phyloP scores from a whole-genome alignment of 2,329 filamentous ascomycete species.

The Emmonsiellopsis sp. region DNA sequence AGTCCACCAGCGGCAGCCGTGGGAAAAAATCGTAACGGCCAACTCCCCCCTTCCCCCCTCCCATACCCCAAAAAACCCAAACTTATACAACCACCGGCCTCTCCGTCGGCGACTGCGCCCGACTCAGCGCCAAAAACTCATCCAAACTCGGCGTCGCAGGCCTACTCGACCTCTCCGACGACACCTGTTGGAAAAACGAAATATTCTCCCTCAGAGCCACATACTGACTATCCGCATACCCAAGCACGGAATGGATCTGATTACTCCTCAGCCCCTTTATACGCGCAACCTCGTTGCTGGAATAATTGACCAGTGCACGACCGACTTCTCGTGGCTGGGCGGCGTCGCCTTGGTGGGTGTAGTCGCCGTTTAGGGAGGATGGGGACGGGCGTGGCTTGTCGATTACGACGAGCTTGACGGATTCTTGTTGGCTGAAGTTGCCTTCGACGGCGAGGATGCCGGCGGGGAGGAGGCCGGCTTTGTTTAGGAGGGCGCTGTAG shows the following conservation, averaged over 20 bases:
- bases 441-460: conserved; percentile 88
- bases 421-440: conserved; percentile 83
- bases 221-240: conserved; percentile 92
- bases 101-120: conserved; percentile 1
- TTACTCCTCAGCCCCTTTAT: conserved; percentile 79
- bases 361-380: conserved; percentile 31
- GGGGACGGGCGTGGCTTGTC: conserved; percentile 45
- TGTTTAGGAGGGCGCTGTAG: conserved; percentile 66
- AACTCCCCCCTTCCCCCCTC: background rate
- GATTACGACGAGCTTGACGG: conserved; percentile 76
- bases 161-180: conserved; percentile 11
- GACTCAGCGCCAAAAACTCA: conserved; percentile 14
- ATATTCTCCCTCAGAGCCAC: conserved; percentile 83
- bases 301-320: conserved; percentile 85
- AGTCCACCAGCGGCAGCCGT: background rate
- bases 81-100: background rate
- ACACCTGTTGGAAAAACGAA: conserved; percentile 51
- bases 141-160: conserved; percentile 18
- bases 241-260: conserved; percentile 70
- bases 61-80: background rate
- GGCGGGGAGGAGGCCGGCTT: conserved; percentile 79
- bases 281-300: conserved; percentile 68
- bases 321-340: conserved; percentile 70
- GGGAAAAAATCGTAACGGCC: background rate
- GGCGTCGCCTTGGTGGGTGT: conserved; percentile 27